These are phyloP conservation scores for Malus asiatica DNA, from an alignment of 306 rosid species.

Conservation along the genomic window DNA sequence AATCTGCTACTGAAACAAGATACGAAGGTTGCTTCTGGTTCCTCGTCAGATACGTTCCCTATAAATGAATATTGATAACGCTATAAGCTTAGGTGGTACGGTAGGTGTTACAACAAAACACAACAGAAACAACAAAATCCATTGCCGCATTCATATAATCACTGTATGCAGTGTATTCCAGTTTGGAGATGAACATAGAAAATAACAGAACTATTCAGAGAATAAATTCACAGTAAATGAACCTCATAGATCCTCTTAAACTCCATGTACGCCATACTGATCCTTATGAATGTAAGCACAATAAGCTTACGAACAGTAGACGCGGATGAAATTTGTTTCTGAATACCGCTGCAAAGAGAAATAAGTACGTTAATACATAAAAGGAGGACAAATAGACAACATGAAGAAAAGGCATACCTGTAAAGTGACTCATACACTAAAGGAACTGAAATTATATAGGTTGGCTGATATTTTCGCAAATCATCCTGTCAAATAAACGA, in stretches of 20 bases:
- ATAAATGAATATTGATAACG: neutral
- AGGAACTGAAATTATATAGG: slow-evolving; percentile 76
- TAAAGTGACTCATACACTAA: slow-evolving; percentile 84
- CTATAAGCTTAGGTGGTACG: neutral
- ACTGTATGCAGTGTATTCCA: neutral
- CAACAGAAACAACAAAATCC: neutral
- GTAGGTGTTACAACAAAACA: neutral
- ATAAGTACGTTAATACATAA: neutral
- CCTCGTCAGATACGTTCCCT: slow-evolving; percentile 71
- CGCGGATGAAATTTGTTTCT: slow-evolving; percentile 72
- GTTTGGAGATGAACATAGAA: neutral
- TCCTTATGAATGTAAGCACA: slow-evolving; percentile 56
- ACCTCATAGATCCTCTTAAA: slow-evolving; percentile 86
- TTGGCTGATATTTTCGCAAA: slow-evolving; percentile 65
- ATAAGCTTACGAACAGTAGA: slow-evolving; percentile 55
- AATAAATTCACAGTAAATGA: slow-evolving; percentile 14
- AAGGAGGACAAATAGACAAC: neutral
- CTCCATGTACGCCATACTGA: slow-evolving; percentile 82
- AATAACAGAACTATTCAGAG: neutral
- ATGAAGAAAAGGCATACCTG: slow-evolving; percentile 41
- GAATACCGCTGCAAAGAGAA: slow-evolving; percentile 58
- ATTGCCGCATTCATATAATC: neutral
- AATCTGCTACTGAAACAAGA: slow-evolving; percentile 53
- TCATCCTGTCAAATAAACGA: slow-evolving; percentile 46
- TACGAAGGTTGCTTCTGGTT: slow-evolving; percentile 44